A percentile compares a stretch with the other conserved stretches of the same genome.
phyloP scores from a whole-genome alignment of 106 monocot species.

The Platanthera guangdongensis region DNA sequence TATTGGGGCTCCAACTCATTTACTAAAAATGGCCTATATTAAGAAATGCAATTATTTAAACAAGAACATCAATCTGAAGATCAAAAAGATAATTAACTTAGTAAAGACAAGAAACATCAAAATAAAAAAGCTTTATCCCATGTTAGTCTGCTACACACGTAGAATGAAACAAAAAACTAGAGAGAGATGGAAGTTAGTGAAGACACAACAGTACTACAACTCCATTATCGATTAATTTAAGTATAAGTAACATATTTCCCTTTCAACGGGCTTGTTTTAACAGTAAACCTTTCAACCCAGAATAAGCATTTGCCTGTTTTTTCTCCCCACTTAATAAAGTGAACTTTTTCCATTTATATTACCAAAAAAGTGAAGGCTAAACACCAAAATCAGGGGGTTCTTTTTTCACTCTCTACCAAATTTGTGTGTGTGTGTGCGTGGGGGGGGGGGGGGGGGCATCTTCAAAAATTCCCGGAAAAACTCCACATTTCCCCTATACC shows the following conservation, averaged over 20 bases:
- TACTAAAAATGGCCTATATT: constrained; percentile 79
- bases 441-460: too few relatives aligned
- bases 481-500: too few relatives aligned
- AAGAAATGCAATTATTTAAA: not conserved
- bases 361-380: not conserved
- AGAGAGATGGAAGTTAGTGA: not conserved
- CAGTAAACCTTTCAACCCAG: not conserved
- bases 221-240: not conserved
- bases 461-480: too few relatives aligned
- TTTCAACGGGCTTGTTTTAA: not conserved
- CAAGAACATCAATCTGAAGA: not conserved
- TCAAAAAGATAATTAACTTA: not conserved
- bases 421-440: too few relatives aligned
- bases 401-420: too few relatives aligned
- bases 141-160: not conserved
- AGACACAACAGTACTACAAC: not conserved
- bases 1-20: constrained; percentile 93
- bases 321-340: not conserved
- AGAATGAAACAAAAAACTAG: not conserved
- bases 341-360: not conserved
- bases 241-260: not conserved
- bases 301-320: not conserved
- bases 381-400: not conserved
- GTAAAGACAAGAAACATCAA: not conserved
- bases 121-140: not conserved